Evolutionary conservation across 2,329 filamentous ascomycete species (phyloP).

Genomic region (Monilinia vaccinii-corymbosi): DNA sequence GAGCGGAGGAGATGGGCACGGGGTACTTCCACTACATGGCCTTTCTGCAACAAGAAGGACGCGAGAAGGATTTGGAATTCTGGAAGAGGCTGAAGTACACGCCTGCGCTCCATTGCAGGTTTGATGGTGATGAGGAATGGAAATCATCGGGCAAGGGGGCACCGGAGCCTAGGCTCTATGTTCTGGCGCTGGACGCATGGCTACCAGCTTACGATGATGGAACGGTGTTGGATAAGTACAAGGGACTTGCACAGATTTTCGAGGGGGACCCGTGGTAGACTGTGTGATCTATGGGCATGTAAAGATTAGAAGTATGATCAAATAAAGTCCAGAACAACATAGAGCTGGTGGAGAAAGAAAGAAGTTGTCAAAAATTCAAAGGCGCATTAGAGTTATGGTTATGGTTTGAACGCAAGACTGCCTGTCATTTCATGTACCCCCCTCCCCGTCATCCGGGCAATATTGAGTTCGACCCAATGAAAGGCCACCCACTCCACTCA

Average conservation of each 20-base stretch:
- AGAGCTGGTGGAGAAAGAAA: no score
- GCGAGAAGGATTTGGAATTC: neutral
- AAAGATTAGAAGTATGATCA: no score
- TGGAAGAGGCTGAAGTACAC: neutral
- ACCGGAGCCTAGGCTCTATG: neutral
- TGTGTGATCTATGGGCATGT: no score
- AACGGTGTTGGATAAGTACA: neutral
- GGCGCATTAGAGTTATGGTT: no score
- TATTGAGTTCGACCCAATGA: neutral
- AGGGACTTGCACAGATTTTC: neutral
- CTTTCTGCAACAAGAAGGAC: fast-evolving
- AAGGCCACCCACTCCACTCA: neutral
- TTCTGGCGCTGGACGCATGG: neutral
- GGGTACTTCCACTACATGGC: neutral
- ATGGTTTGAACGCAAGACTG: no score
- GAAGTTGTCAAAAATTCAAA: no score
- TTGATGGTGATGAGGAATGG: neutral
- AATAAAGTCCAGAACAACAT: no score
- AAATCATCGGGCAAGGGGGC: neutral
- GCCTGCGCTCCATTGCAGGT: neutral
- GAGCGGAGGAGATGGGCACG: neutral
- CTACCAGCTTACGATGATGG: neutral
- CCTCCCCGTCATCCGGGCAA: neutral
- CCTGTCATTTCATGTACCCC: no score
- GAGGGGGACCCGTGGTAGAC: neutral